These are phyloP conservation scores for Blastocladiella emersonii DNA, from an alignment of 371 early-diverging fungal genomes.

Conservation along the genomic window DNA sequence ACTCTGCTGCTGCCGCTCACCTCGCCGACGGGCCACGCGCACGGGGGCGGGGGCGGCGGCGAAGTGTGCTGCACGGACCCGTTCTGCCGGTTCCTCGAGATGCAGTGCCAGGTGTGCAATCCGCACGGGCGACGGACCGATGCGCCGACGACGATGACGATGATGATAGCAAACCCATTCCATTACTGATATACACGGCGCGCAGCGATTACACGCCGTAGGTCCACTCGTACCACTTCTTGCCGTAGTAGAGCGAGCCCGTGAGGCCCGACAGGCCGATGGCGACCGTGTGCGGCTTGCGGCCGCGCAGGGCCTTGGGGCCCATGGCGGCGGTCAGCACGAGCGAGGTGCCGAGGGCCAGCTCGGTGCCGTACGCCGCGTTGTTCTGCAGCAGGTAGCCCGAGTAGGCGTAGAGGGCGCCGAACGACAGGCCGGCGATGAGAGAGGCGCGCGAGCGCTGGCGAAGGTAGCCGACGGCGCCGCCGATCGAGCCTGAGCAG, in stretches of 20 bases:
- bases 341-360: constrained; percentile 18
- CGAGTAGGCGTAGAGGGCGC: constrained; percentile 16
- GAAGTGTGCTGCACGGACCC: no score
- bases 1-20: no score
- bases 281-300: constrained; percentile 14
- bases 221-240: constrained; percentile 19
- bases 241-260: constrained; percentile 14
- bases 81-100: no score
- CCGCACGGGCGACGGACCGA: no score
- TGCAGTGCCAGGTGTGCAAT: no score
- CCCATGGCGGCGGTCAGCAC: constrained; percentile 20
- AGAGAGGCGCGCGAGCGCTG: constrained; percentile 19
- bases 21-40: no score
- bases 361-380: constrained; percentile 16
- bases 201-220: constrained; percentile 16
- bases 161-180: no score
- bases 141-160: no score
- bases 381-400: constrained; percentile 19
- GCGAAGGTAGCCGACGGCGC: constrained; percentile 18
- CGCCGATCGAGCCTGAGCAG: constrained; percentile 18
- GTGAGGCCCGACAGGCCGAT: constrained; percentile 15
- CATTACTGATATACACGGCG: no score
- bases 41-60: no score
- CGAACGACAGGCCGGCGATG: constrained; percentile 23
- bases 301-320: constrained; percentile 17